Base-by-base conservation (phyloP, 2,329 filamentous ascomycete species). In the Coleophoma crateriformis region DNA sequence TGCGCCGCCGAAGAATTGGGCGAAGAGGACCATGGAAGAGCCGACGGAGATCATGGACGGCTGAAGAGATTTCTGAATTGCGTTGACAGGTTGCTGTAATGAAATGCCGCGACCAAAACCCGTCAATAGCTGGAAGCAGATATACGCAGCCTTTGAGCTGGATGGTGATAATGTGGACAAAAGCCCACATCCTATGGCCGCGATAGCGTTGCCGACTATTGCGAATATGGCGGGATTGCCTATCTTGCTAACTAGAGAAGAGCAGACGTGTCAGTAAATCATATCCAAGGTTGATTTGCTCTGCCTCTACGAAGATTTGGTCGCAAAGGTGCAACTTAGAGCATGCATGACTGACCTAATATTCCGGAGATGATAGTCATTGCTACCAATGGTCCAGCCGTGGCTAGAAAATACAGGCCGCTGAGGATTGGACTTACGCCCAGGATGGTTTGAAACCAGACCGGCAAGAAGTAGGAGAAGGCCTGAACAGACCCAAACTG, bases 81-180 rank as follows among this genome's bases (percentile, higher is more conserved):
- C 66, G 4, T 67, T 51, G 5, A 62, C 48, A 5, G 59, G 54
- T 13, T 41, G 15, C 22, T 41, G 14, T 3, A 39, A 27, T 27
- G 27, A 7, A 7, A 27, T 27, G 5, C 27, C 27, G 6, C 27
- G 27, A 7, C 27, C 27, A 27, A 27, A 27, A 4, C 27, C 27
- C 27, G 27, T 7, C 27, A 27, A 10, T 7, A 78, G 72, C 59
- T 81, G 78, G 61, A 77, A 81, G n/a, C 78, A 78, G 52, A 82
- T 76, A 78, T 79, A 83, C 38, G 69, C 66, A 10, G 65, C 59
- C 7, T 74, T 61, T 1, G 70, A 66, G 3, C 74, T 79, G 53
- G 72, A 57, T 4, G 78, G 68, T 15, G 66, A 63, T 19, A 80
- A 71, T 0, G 76, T 81, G 0, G 76, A 75, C 49, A 82, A 69